phyloP scores from a whole-genome alignment of 768 basidiomycete species.

The Amanita rimosa region DNA sequence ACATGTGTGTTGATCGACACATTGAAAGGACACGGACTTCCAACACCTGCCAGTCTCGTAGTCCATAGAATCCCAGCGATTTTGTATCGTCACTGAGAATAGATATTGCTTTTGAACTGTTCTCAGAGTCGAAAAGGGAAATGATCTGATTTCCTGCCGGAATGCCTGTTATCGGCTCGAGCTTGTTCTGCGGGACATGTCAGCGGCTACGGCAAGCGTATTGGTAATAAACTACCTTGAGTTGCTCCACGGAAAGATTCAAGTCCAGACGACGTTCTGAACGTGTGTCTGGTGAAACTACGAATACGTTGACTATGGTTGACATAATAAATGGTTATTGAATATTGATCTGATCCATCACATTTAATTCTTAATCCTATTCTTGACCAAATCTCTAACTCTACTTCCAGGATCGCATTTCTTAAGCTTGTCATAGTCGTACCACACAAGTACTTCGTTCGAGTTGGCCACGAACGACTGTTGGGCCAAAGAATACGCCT shows the following conservation, averaged over 20 bases:
- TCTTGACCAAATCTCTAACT: constrained; percentile 22
- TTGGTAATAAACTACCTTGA: constrained; percentile 49
- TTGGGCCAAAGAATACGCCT: constrained; percentile 57
- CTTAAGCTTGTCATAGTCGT: constrained; percentile 56
- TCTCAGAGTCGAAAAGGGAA: constrained; percentile 46
- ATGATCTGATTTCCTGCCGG: constrained; percentile 63
- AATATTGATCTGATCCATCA: not conserved
- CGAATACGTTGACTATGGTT: constrained; percentile 51
- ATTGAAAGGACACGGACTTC: constrained; percentile 40
- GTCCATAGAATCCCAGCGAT: constrained; percentile 63
- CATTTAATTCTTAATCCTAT: constrained; percentile 9
- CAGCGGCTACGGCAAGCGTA: not conserved
- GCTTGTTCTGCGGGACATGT: constrained; percentile 43
- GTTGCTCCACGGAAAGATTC: constrained; percentile 58
- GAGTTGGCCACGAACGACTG: constrained; percentile 52
- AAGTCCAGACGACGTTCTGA: constrained; percentile 83
- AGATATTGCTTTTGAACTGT: constrained; percentile 35
- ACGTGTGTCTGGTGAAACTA: constrained; percentile 79
- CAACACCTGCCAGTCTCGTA: constrained; percentile 70
- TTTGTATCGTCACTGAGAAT: constrained; percentile 55
- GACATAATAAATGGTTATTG: constrained; percentile 6
- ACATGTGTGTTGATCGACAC: not conserved
- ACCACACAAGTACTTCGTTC: constrained; percentile 63
- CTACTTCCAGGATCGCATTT: constrained; percentile 55
- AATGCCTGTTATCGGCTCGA: constrained; percentile 90